Conservation (phyloP, 495 filamentous ascomycete species). For the Astrothelium subdiscretum region DNA sequence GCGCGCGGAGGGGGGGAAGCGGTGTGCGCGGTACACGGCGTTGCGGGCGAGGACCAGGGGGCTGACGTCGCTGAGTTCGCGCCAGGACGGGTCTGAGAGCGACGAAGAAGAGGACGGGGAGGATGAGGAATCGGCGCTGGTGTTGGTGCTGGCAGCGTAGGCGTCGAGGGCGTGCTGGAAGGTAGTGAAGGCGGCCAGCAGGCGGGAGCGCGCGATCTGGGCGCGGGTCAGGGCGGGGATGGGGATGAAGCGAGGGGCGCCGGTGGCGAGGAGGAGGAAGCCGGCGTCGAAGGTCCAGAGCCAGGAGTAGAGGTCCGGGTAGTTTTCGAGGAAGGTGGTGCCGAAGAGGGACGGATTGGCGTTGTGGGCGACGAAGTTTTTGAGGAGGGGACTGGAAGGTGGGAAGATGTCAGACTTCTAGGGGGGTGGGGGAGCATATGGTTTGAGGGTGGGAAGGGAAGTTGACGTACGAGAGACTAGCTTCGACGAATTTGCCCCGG, state of each 20-base stretch:
- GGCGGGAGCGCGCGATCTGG: constrained; percentile 38
- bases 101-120: too few species aligned
- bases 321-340: constrained; percentile 41
- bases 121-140: not conserved
- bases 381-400: constrained; percentile 32
- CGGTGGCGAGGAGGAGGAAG: constrained; percentile 39
- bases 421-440: not conserved
- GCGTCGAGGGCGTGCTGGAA: constrained; percentile 41
- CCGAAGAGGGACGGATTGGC: constrained; percentile 44
- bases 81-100: constrained; percentile 10
- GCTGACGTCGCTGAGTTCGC: constrained; percentile 16
- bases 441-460: not conserved
- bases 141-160: constrained; percentile 7
- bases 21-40: constrained; percentile 12
- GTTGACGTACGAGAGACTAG: constrained; percentile 31
- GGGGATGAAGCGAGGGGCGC: constrained; percentile 42
- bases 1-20: constrained; percentile 12
- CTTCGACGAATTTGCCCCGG: constrained; percentile 33
- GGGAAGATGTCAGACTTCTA: not conserved
- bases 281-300: constrained; percentile 45
- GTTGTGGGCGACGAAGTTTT: constrained; percentile 41
- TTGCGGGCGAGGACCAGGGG: constrained; percentile 13
- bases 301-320: constrained; percentile 41
- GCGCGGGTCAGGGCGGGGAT: constrained; percentile 39
- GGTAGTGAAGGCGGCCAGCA: constrained; percentile 35